These are phyloP conservation scores for Hondaea fermentalgiana DNA, from an alignment of 108 stramenopile genomes.

Conservation along the genomic window DNA sequence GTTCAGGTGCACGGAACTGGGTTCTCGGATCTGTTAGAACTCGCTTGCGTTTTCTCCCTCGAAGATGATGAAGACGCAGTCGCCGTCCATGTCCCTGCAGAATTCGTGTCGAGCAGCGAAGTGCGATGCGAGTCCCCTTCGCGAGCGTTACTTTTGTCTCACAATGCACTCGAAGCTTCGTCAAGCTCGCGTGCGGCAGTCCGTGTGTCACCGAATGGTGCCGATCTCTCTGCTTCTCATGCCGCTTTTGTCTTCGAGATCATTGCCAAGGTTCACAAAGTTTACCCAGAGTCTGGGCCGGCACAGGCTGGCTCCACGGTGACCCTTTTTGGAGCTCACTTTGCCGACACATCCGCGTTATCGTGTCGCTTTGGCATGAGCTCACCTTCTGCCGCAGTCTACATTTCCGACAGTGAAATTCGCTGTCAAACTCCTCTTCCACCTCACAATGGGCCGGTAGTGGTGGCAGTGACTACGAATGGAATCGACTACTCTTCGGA, in stretches of 20 bases:
- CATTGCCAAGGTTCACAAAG: neutral
- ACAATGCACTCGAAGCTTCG: neutral
- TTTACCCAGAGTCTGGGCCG: neutral
- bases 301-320: neutral
- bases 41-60: neutral
- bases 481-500: constrained; percentile 49
- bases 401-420: neutral
- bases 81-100: neutral
- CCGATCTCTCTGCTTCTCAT: neutral
- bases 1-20: neutral
- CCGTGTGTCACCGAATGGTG: neutral
- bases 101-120: neutral
- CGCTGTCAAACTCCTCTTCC: neutral
- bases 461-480: constrained; percentile 53
- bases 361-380: neutral
- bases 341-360: neutral
- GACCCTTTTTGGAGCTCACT: neutral
- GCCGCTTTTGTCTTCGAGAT: neutral
- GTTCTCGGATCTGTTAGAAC: neutral
- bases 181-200: neutral
- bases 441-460: constrained; percentile 37
- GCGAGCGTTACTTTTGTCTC: neutral
- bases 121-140: neutral
- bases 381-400: neutral
- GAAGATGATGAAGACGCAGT: neutral